These are phyloP conservation scores for Eremochloa ophiuroides DNA, from an alignment of 176 grass and related monocot species.

Conservation along the genomic window DNA sequence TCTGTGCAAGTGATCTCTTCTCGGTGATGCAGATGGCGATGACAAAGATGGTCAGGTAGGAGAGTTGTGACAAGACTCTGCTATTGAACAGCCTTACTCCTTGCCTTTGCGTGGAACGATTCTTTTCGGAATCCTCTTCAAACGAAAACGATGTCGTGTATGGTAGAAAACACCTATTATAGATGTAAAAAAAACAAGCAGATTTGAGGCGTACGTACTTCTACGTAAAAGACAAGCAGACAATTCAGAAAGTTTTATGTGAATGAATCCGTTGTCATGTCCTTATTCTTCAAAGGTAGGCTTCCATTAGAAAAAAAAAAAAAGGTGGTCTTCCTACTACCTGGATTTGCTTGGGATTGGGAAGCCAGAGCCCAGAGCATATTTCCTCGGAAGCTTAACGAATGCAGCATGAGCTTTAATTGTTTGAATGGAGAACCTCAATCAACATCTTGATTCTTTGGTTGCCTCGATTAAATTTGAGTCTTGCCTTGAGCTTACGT, in stretches of 20 bases:
- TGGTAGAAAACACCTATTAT: conserved; percentile 65
- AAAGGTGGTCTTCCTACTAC: too few species aligned
- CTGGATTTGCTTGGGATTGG: too few species aligned
- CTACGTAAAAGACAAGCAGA: too few species aligned
- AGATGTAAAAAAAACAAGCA: conserved; percentile 12
- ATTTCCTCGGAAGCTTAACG: too few species aligned
- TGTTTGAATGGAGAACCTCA: too few species aligned
- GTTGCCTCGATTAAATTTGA: background rate
- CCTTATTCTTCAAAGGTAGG: too few species aligned
- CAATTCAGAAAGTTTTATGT: background rate
- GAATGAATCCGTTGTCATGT: background rate
- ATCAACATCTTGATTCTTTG: background rate
- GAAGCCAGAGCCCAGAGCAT: too few species aligned
- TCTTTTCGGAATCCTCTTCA: conserved; percentile 17
- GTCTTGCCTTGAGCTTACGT: background rate
- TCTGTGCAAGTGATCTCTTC: conserved; percentile 22
- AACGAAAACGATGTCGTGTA: conserved; percentile 59
- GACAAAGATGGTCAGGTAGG: conserved; percentile 48
- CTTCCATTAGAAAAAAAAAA: too few species aligned
- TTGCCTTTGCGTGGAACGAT: background rate
- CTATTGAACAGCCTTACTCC: conserved; percentile 31
- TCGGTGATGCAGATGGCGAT: conserved; percentile 60
- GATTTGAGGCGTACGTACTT: too few species aligned
- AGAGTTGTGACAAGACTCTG: conserved; percentile 43
- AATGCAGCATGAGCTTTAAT: too few species aligned